Base-by-base conservation (phyloP, 108 stramenopile species). In the Fragilaria radians region DNA sequence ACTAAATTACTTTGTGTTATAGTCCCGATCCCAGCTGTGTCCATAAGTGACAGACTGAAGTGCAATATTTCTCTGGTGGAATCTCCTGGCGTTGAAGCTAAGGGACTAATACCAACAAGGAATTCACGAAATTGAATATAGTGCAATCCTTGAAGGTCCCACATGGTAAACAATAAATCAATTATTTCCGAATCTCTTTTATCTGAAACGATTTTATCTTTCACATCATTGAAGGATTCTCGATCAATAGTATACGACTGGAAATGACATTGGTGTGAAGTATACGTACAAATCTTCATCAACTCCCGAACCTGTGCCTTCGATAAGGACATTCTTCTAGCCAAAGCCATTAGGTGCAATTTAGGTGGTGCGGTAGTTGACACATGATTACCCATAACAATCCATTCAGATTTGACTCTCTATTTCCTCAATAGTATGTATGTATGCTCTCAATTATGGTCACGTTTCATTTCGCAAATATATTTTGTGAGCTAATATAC, bases 131-230 rank as follows among this genome's bases (percentile, higher is more conserved):
- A 52, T 9, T 76, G 66, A 22, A 85, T 42, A 7, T 45, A 46
- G 17, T 59, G 65, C 11, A 42, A 27, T 4, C 65, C 66, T 42
- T 66, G 54, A 51, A 51, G 67, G 62, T 85, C 83, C 77, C 77
- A 85, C 80, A 81, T 79, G 17, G 73, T 75, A 53, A 76, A 81
- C 25, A 85, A 31, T n/a, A 74, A 60, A 53, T 76, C 68, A 42
- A 85, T 62, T 1, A 85, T 67, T 34, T 79, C 67, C 18, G 55
- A 48, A 53, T 76, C 75, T 28, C 58, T 45, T 30, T 23, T 17
- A 1, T 22, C 59, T 30, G 54, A 25, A 45, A 61, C 52, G 32
- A 58, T 34, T 14, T 62, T 31, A 19, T 32, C 46, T 68, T 73
- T 63, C 9, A 68, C 68, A 24, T 26, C 5, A 21, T 68, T 54